Base-by-base conservation (phyloP, 129 eudicot species). In the Centaurea solstitialis region DNA sequence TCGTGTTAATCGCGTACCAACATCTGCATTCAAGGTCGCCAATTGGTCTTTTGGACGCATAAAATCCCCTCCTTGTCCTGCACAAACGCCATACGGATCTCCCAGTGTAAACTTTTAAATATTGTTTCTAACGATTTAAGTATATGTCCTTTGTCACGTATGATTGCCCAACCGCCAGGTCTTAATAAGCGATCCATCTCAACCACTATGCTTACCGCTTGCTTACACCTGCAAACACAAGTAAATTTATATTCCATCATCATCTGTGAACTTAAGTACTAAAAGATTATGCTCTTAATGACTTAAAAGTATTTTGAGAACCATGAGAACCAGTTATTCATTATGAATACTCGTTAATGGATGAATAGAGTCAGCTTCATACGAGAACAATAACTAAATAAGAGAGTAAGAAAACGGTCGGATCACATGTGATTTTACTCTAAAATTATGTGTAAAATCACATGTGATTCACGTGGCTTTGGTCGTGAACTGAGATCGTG, bases 81-180 rank as follows among this genome's bases (percentile, higher is more conserved):
- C 33, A 90, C 83, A 82, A 84, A 95, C 7, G 98, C 87, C 94
- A 91, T 81, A 5, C 94, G 93, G 2, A 95, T 93, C 62, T 95
- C 99, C 98, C 97, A 93, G 6, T 95, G 90, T 86, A 93, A 86
- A 80, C 93, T 91, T 79, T 89, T 91, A 40, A 89, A 88, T 75
- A 95, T 89, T 53, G 77, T 86, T 75, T 95, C 98, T 28, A 95
- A 83, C 4, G 94, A 89, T 69, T 93, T 92, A 7, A 95, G 80
- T 76, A 95, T 93, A 28, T 87, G 91, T 20, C 86, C 91, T 82
- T 91, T 95, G 82, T 95, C 99, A 0, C 99, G 93, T 72, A 95
- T 85, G 5, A 95, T 93, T 33, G 84, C 98, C 98, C 98, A 92
- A 38, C 99, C 98, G 61, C 90, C 92, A 0, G 99, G 98, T 74